phyloP scores from a whole-genome alignment of 345 rosid species.

The Eucalyptus leucophloia region DNA sequence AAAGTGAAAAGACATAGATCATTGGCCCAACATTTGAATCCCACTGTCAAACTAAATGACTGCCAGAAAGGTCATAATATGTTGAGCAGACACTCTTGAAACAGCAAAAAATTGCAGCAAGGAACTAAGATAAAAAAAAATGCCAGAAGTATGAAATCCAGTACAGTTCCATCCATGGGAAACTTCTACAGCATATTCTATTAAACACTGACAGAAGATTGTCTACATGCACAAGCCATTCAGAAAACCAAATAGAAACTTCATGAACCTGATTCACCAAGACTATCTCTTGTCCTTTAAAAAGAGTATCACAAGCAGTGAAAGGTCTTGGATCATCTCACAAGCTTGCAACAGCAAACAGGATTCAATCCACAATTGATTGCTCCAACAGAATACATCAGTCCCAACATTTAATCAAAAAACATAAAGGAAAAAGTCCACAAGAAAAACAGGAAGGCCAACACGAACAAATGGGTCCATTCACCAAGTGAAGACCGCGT shows the following conservation, averaged over 20 bases:
- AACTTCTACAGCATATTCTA: no score
- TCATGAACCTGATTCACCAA: neutral
- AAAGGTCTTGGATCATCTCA: neutral
- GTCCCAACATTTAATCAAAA: neutral
- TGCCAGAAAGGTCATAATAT: neutral
- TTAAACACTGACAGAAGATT: no score
- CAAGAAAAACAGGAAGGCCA: neutral
- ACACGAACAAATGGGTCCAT: neutral
- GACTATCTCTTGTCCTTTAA: neutral
- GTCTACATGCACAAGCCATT: no score
- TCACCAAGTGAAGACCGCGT: neutral
- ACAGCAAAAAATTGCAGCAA: no score
- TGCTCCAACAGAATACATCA: neutral
- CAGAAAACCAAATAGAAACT: neutral
- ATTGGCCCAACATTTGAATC: constrained; percentile 3
- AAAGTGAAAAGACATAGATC: no score
- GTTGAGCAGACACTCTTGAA: neutral
- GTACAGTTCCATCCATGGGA: no score
- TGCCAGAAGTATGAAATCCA: no score
- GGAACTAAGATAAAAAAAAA: no score
- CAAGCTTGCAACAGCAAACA: neutral
- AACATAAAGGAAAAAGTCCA: neutral
- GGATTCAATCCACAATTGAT: neutral
- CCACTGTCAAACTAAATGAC: constrained; percentile 8
- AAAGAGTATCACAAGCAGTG: neutral